A percentile compares a stretch with the other conserved stretches of the same genome.
These are phyloP conservation scores for Phanerochaete carnosa DNA, from an alignment of 768 basidiomycete species.

Conservation along the genomic window DNA sequence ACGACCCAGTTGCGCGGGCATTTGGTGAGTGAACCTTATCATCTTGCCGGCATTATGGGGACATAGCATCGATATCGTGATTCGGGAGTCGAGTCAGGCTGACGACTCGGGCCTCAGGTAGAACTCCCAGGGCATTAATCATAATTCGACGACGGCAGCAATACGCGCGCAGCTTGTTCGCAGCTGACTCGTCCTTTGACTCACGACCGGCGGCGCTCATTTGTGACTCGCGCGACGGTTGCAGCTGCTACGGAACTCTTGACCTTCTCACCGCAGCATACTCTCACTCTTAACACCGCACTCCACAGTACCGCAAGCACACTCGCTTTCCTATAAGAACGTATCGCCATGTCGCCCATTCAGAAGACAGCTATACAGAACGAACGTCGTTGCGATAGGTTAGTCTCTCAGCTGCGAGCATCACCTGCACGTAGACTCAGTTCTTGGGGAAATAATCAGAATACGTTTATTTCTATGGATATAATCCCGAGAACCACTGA, in stretches of 20 bases:
- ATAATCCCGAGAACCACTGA: not conserved
- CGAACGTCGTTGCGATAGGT: not conserved
- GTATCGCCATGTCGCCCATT: not conserved
- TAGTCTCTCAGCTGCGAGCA: not conserved
- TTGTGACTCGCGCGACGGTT: not conserved
- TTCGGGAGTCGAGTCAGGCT: too few species aligned
- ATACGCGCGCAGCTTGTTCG: too few species aligned
- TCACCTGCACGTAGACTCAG: not conserved
- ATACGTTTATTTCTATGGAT: not conserved
- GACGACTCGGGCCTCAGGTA: too few species aligned
- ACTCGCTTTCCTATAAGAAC: not conserved
- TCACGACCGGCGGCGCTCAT: not conserved
- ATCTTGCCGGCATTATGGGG: too few species aligned
- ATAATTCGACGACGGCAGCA: too few species aligned
- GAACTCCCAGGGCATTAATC: too few species aligned
- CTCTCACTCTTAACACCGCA: not conserved
- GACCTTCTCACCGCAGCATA: not conserved
- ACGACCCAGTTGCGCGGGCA: too few species aligned
- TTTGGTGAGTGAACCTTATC: too few species aligned
- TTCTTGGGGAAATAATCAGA: too few species aligned
- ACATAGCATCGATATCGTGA: too few species aligned
- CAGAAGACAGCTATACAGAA: not conserved
- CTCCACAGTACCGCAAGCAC: not conserved
- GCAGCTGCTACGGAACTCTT: too few species aligned
- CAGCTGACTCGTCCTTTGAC: not conserved